Evolutionary conservation across 805 yeast species (phyloP), one percentile per base, ranked within the genome.

Genomic region (Kuraishia capsulata): DNA sequence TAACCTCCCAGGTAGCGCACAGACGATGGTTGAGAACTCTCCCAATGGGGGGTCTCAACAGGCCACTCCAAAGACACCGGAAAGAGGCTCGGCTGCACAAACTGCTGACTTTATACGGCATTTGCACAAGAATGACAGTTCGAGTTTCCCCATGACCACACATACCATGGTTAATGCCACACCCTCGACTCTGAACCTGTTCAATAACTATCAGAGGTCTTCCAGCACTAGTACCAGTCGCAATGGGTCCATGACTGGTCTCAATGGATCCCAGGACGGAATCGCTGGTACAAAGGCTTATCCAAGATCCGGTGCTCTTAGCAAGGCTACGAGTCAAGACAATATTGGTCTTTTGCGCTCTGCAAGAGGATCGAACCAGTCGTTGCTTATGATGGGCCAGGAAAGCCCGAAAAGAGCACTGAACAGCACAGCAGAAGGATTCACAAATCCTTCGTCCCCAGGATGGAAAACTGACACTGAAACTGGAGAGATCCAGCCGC

Each of bases 131-230:
- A 48, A 46, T 33, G 64, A 59, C 38, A 50, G 61, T 5, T 51
- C 61, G 4, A 47, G 53, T 3, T 57, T 54, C 46, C 64, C 64
- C 4, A 46, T 42, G 21, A 45, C 57, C n/a, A 41, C 56, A 4
- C 50, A 49, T 8, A 43, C 50, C 1, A 20, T 44, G 20, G 48
- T 42, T 10, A 46, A 45, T 21, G 55, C 57, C 4, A 39, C 59
- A 2, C 55, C 59, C 8, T 50, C 56, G 14, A 50, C 51, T 14
- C 44, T 53, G 29, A 55, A 53, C 40, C 38, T 52, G 34, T 19
- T 51, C 35, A 55, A 53, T 41, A 53, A 55, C 39, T 37, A 33
- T 36, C 18, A 23, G 20, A 31, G 21, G 9, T 35, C 32, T 29
- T 35, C 44, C 5, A 33, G 38, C 30, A 32, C 21, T 29, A 11